A percentile compares a stretch with the other conserved stretches of the same genome.
Conservation (phyloP, 2,329 filamentous ascomycete genomes). For the Diaporthe nobilis region DNA sequence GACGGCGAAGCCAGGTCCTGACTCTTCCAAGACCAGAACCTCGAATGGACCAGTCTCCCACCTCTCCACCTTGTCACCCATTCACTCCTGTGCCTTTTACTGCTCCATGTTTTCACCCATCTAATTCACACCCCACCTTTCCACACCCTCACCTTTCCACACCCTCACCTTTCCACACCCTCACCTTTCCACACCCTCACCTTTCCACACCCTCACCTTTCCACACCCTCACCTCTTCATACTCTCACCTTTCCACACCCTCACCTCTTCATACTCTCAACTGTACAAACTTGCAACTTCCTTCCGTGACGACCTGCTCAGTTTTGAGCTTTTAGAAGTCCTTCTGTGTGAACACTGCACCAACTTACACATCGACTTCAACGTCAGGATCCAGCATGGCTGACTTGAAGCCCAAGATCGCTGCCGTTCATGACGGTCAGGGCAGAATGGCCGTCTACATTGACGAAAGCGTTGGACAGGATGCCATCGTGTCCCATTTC, state of each 20-base stretch:
- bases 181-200: not conserved
- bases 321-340: not conserved
- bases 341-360: not conserved
- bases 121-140: too few species aligned
- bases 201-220: not conserved
- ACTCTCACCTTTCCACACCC: not conserved
- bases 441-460: conserved; percentile 5
- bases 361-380: not conserved
- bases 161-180: not conserved
- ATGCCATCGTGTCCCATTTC: not conserved
- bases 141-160: too few species aligned
- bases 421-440: conserved; percentile 26
- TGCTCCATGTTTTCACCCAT: too few species aligned
- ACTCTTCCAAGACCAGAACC: not conserved
- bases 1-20: not conserved
- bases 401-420: not conserved
- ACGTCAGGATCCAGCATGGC: conserved; percentile 1
- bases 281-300: not conserved
- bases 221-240: not conserved
- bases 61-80: too few species aligned
- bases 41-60: not conserved
- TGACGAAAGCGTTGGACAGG: conserved; percentile 1
- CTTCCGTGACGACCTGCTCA: not conserved
- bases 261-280: not conserved
- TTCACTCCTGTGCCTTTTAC: not conserved